Base-by-base conservation (phyloP, 1,284 basidiomycete species). In the Microbotryomycetes sp. region DNA sequence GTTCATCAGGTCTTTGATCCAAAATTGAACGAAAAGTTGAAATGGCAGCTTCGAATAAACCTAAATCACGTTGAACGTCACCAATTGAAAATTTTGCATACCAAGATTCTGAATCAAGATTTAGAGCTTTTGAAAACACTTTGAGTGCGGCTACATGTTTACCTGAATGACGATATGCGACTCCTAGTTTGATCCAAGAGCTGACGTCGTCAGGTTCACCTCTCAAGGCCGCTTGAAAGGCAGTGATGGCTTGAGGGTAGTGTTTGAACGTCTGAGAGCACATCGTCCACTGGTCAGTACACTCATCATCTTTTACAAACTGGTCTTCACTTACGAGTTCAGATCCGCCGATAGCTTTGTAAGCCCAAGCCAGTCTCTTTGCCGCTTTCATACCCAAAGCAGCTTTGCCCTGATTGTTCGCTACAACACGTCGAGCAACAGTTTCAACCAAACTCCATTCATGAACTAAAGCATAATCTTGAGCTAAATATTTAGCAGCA, bases 361-460 rank as follows among this genome's bases (percentile, higher is more conserved):
- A 98, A 1, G 96, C 96, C 96, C 96, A 99, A 3, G 87, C 83
- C 71, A 78, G 64, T 49, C 92, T 93, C 48, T 84, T 85, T 0
- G 91, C 88, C 32, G 86, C 80, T 45, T 66, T 59, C 14, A 61
- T 58, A 9, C 70, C 70, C 57, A 65, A 63, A 15, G 65, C 65
- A 6, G 59, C 64, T 59, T 58, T 63, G 16, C 64, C 63, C 46
- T 62, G 56, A 19, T 56, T 42, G 51, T 63, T 62, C 61, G 93
- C 90, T 71, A 98, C 92, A 0, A 92, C 89, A 53, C 96, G 81
- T 32, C 86, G 83, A 0, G 93, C 91, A 22, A 99, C 87, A 3
- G 93, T 86, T 69, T 97, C 91, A 2, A 97, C 94, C 6, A 96
- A 80, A 68, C 93, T 89, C 96, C 96, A 98, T 73, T 97, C 93